Evolutionary conservation across 2,329 filamentous ascomycete genomes (phyloP).

Genomic region (Furcasterigmium furcatum): DNA sequence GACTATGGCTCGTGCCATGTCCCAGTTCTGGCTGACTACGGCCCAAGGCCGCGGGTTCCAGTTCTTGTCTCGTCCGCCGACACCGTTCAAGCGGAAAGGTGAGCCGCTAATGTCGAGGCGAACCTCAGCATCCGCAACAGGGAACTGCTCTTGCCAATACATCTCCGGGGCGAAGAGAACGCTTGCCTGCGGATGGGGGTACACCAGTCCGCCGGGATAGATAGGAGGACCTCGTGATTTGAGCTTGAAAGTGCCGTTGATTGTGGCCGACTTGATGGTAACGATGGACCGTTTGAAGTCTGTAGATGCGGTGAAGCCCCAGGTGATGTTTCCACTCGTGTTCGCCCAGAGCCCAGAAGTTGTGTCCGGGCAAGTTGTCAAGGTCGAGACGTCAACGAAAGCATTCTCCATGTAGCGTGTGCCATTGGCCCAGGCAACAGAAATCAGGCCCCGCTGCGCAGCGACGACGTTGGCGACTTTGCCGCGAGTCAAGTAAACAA

Average conservation of each 20-base stretch:
- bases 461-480: background rate
- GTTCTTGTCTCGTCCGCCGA: constrained; percentile 12
- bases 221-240: background rate
- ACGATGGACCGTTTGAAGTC: background rate
- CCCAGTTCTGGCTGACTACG: constrained; percentile 10
- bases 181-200: background rate
- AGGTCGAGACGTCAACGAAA: background rate
- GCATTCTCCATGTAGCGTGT: background rate
- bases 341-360: background rate
- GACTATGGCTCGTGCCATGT: constrained; percentile 9
- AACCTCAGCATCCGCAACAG: constrained; percentile 8
- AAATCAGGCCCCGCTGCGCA: background rate
- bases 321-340: background rate
- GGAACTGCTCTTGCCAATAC: constrained; percentile 1
- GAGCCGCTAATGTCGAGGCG: constrained; percentile 7
- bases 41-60: constrained; percentile 12
- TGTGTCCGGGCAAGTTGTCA: background rate
- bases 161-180: background rate
- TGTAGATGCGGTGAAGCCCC: background rate
- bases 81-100: constrained; percentile 6
- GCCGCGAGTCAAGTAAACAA: background rate
- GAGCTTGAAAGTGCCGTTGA: background rate
- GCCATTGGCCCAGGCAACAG: background rate
- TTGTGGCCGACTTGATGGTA: background rate
- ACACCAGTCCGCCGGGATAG: background rate